Percentiles rank a stretch among this genome's conserved stretches.
Conservation (phyloP, 2,329 filamentous ascomycete genomes). For the Gliomastix tumulicola region DNA sequence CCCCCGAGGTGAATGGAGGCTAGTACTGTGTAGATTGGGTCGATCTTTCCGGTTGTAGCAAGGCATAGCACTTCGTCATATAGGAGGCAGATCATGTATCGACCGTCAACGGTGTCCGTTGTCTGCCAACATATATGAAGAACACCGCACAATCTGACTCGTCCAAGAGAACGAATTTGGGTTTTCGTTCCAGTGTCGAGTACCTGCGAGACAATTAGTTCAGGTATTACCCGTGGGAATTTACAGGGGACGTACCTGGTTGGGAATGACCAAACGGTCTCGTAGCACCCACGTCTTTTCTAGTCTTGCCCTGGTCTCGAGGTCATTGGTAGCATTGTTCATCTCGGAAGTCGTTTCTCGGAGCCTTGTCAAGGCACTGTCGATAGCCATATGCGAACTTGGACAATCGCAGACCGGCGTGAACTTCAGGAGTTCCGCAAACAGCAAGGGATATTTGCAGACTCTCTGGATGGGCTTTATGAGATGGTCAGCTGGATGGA, state of each 20-base stretch:
- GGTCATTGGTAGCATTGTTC: constrained; percentile 77
- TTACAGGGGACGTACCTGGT: constrained; percentile 54
- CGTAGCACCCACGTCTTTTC: constrained; percentile 82
- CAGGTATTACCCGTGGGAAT: no score
- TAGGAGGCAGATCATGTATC: constrained; percentile 80
- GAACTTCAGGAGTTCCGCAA: constrained; percentile 73
- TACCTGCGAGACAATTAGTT: no score
- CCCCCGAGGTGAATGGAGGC: constrained; percentile 65
- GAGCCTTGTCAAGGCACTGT: constrained; percentile 63
- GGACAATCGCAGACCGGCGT: constrained; percentile 84
- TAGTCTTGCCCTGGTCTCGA: constrained; percentile 59
- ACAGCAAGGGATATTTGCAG: constrained; percentile 84
- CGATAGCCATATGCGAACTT: constrained; percentile 71
- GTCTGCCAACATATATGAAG: constrained; percentile 80
- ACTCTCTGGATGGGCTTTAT: constrained; percentile 81
- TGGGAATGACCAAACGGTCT: constrained; percentile 68
- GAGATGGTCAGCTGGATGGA: background rate
- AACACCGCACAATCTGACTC: constrained; percentile 74
- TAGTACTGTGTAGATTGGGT: constrained; percentile 64
- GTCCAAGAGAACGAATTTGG: constrained; percentile 73
- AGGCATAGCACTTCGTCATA: constrained; percentile 76
- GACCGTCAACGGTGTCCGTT: constrained; percentile 58
- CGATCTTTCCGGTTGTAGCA: constrained; percentile 58
- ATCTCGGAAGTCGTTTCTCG: constrained; percentile 72
- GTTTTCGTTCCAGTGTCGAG: constrained; percentile 48